Evolutionary conservation across 768 basidiomycete genomes (phyloP).

Genomic region (Lentinula raphanica): DNA sequence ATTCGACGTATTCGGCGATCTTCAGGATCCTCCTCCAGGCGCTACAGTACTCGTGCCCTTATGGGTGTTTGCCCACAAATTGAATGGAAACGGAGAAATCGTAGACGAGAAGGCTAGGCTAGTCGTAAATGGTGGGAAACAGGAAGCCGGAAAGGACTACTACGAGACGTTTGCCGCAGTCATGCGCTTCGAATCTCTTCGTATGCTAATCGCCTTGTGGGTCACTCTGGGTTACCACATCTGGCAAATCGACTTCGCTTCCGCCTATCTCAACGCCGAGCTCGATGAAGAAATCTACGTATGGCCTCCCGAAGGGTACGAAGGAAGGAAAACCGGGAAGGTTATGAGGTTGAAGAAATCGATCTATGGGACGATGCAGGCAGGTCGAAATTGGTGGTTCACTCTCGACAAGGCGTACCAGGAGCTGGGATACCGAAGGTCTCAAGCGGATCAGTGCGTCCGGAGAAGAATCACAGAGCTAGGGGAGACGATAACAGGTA

Average conservation of each 20-base stretch:
- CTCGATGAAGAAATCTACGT: conserved; percentile 10
- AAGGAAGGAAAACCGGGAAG: neutral
- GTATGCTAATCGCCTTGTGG: conserved; percentile 18
- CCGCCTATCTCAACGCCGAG: conserved; percentile 11
- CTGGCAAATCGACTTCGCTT: conserved; percentile 24
- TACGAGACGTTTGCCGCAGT: neutral
- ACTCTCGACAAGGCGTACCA: neutral
- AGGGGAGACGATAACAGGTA: conserved; percentile 7
- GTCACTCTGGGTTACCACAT: conserved; percentile 20
- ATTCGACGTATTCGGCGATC: neutral
- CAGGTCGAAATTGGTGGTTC: conserved; percentile 7
- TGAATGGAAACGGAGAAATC: conserved; percentile 18
- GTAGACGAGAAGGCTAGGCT: conserved; percentile 17
- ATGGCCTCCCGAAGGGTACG: conserved; percentile 13
- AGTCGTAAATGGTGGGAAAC: conserved; percentile 14
- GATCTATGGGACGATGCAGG: conserved; percentile 4
- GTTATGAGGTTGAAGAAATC: neutral
- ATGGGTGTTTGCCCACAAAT: conserved; percentile 23
- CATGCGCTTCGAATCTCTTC: neutral
- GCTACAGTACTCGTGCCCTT: neutral
- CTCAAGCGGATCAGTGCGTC: conserved; percentile 8
- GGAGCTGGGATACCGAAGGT: conserved; percentile 4
- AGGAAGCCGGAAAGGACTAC: conserved; percentile 24
- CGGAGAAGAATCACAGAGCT: neutral
- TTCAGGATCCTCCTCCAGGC: neutral